These are phyloP conservation scores for Silene latifolia DNA, from an alignment of 148 eudicot species.

Conservation along the genomic window DNA sequence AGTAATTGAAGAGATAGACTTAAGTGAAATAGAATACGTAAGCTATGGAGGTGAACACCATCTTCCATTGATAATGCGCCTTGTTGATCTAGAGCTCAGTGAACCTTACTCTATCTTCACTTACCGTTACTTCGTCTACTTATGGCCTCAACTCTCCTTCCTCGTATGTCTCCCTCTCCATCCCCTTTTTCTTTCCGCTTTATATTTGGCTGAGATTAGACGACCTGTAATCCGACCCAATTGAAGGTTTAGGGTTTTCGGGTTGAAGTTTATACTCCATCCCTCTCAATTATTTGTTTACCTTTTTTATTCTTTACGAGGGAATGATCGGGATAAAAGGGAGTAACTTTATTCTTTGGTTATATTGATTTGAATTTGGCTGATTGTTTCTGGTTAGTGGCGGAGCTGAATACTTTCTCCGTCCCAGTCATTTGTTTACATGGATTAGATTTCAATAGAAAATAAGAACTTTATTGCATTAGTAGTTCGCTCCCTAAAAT, in stretches of 20 bases:
- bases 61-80: constrained; percentile 76
- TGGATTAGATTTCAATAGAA: too few relatives aligned
- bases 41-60: constrained; percentile 95
- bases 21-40: constrained; percentile 60
- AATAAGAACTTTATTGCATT: too few relatives aligned
- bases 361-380: neutral
- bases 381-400: neutral
- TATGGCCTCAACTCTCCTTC: constrained; percentile 92
- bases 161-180: constrained; percentile 36
- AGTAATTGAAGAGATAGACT: constrained; percentile 31
- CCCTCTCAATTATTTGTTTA: too few relatives aligned
- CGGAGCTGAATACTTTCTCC: too few relatives aligned
- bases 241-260: neutral
- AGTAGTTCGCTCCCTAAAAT: too few relatives aligned
- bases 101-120: constrained; percentile 99
- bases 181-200: neutral
- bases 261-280: too few relatives aligned
- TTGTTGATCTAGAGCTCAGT: constrained; percentile 87
- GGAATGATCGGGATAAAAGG: too few relatives aligned
- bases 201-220: neutral
- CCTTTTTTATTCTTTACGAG: neutral
- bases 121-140: constrained; percentile 94
- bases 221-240: neutral
- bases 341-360: neutral
- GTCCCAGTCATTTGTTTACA: too few relatives aligned